These are phyloP conservation scores for Takakia lepidozioides DNA, from an alignment of 225 moss, liverwort and hornwort species.

Conservation along the genomic window DNA sequence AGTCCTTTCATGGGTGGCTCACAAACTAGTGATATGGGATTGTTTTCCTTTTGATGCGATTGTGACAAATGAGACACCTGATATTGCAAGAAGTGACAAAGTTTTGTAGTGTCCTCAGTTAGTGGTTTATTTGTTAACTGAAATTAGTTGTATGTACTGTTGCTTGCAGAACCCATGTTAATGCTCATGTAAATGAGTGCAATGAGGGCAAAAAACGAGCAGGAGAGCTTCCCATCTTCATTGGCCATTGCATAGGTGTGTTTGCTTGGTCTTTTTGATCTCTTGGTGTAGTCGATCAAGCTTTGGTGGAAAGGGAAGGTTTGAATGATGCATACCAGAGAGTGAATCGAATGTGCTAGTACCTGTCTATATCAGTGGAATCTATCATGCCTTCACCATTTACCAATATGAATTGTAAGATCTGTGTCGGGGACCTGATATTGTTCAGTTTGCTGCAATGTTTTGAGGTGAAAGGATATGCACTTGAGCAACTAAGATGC, in stretches of 20 bases:
- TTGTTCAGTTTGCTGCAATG: background rate
- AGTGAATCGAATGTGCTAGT: background rate
- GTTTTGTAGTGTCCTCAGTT: no score
- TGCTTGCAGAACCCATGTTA: conserved; percentile 1
- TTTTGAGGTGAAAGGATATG: background rate
- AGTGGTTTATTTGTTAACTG: background rate
- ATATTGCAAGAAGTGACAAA: background rate
- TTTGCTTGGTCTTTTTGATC: background rate
- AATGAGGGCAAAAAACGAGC: background rate
- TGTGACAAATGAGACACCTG: background rate
- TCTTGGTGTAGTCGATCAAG: background rate
- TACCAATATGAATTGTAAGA: background rate
- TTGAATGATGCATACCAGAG: no score
- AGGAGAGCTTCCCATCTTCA: conserved; percentile 2
- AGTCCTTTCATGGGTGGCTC: background rate
- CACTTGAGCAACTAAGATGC: no score
- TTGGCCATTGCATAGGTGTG: conserved; percentile 8
- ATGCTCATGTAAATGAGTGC: background rate
- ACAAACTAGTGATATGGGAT: no score
- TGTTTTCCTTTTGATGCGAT: no score
- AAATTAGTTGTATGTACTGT: background rate
- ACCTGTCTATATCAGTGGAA: no score
- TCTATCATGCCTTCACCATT: background rate
- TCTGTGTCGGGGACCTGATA: no score
- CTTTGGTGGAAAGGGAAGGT: background rate